Evolutionary conservation across 768 basidiomycete genomes (phyloP), one percentile per base, ranked within the genome.

Genomic region (Boletus vermiculosoides): DNA sequence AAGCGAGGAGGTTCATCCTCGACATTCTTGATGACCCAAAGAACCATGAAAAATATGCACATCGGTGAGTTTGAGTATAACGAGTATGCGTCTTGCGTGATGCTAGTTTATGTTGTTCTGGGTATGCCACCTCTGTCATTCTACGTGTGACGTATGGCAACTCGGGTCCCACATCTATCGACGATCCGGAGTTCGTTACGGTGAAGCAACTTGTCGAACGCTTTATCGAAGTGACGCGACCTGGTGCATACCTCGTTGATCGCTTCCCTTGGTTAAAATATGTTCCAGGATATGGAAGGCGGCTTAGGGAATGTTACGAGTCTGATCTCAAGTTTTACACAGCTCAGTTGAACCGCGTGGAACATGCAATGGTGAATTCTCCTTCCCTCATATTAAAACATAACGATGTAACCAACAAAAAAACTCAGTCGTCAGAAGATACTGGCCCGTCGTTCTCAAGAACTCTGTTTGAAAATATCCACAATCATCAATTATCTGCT

Each of bases 381-480:
- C 28, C 5, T 28, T 28, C 28, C 6, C 28, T 31, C 11, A 5
- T 40, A 1, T 42, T 2, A 31, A 2, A 20, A 6, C 3, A 2
- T 0, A 0, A 18, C 2, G 16, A 25, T 31, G 23, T 22, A 28
- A 22, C 57, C 41, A 5, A 52, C 36, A 10, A 15, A 8, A 20
- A 13, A 11, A 15, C 15, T 31, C 12, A 69, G 70, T 53, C 22
- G 10, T 57, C 31, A 4, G 62, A 30, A 1, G 36, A 59, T n/a
- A 59, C 54, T 9, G 39, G 37, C 5, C 49, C 58, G 4, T 74
- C 81, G 0, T 86, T 87, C 56, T 79, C 77, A 0, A 80, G 76
- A 65, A 80, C 80, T 31, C 72, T 86, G 18, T 64, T 86, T 6
- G 82, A 85, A 57, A 76, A 75, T 11, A 77, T 78, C 57, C 56